phyloP scores from a whole-genome alignment of 2,329 filamentous ascomycete species.

The Aspergillus pseudonomiae region DNA sequence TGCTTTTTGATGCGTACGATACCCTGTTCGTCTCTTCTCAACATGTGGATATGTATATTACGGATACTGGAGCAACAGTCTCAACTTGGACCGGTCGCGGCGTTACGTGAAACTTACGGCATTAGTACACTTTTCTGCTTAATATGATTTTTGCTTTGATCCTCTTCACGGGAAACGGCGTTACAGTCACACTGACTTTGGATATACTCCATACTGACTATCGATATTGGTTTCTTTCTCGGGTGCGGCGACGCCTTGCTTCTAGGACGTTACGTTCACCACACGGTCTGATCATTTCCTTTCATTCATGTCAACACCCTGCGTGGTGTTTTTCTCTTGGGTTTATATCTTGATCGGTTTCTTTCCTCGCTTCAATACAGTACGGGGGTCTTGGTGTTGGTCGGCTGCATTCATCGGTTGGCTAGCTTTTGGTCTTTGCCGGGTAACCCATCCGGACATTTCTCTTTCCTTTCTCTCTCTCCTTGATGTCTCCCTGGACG shows the following conservation, averaged over 20 bases:
- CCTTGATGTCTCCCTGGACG: neutral
- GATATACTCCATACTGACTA: neutral
- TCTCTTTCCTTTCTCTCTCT: slow-evolving; percentile 5
- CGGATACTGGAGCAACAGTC: slow-evolving; percentile 26
- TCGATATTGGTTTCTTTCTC: neutral
- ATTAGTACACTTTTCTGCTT: slow-evolving; percentile 15
- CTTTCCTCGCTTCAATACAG: neutral
- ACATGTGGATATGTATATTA: slow-evolving; percentile 31
- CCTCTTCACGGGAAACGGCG: slow-evolving; percentile 3
- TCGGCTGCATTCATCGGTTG: neutral
- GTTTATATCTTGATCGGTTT: neutral
- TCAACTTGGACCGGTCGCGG: slow-evolving; percentile 26
- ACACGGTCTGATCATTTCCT: neutral
- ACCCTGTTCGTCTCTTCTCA: slow-evolving; percentile 26
- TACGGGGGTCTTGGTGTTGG: neutral
- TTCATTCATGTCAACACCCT: slow-evolving; percentile 8
- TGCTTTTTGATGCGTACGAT: slow-evolving; percentile 23
- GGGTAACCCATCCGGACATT: neutral
- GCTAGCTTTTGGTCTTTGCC: neutral
- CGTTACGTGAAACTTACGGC: slow-evolving; percentile 20
- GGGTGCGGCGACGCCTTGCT: neutral
- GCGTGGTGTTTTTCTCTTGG: slow-evolving; percentile 1
- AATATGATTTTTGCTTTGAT: slow-evolving; percentile 7
- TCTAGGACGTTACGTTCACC: neutral
- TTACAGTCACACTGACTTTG: slow-evolving; percentile 3